A percentile compares a stretch with the other conserved stretches of the same genome.
Conservation (phyloP, 306 rosid species). For the Cercis canadensis region DNA sequence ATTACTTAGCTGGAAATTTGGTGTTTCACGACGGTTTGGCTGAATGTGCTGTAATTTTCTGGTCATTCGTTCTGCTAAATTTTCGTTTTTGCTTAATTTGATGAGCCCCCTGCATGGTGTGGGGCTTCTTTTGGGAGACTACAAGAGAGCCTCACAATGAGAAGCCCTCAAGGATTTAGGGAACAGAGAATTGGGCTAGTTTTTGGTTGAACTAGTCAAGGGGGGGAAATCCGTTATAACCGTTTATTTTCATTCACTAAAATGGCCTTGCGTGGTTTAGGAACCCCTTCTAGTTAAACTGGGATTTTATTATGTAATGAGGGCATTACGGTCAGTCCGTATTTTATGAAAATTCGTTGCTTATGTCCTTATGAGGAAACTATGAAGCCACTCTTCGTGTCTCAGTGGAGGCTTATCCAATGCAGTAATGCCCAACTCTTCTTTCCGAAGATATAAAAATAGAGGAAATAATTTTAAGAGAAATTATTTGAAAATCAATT, state of each 20-base stretch:
- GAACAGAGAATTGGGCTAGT: not conserved
- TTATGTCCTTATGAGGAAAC: too few relatives aligned
- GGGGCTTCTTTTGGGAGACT: constrained; percentile 17
- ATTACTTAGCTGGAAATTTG: constrained; percentile 42
- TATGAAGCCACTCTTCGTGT: too few relatives aligned
- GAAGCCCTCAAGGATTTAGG: constrained; percentile 30
- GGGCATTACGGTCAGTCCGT: not conserved
- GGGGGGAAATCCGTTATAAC: constrained; percentile 38
- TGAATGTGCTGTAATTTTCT: constrained; percentile 36
- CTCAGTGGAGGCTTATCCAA: too few relatives aligned
- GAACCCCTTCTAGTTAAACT: not conserved
- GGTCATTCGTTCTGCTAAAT: constrained; percentile 31
- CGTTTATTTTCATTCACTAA: constrained; percentile 8
- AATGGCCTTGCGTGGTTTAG: not conserved
- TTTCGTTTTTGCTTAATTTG: constrained; percentile 26
- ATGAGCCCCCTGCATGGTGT: constrained; percentile 46
- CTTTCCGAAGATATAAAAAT: too few relatives aligned
- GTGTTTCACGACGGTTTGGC: constrained; percentile 18
- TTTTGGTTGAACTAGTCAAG: constrained; percentile 46
- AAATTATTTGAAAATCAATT: too few relatives aligned
- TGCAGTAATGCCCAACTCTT: too few relatives aligned
- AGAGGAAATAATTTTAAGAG: too few relatives aligned
- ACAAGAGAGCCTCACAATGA: constrained; percentile 46
- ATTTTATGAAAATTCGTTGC: not conserved
- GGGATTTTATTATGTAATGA: not conserved